Evolutionary conservation across 805 yeast species (phyloP), one percentile per base, ranked within the genome.

Genomic region (Pichia nanzhaoensis): DNA sequence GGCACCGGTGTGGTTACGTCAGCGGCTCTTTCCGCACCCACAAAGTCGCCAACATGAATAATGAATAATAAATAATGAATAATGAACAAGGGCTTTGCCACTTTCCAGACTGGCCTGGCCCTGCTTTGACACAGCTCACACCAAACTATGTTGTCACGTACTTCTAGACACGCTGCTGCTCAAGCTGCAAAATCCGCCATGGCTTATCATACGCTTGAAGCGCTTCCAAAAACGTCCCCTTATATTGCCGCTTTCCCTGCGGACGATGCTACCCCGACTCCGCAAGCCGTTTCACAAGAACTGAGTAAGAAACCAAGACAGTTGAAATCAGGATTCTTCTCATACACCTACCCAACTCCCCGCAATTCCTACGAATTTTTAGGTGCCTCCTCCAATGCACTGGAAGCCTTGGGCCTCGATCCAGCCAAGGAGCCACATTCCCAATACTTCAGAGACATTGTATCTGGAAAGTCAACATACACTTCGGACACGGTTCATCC

Each of bases 321-420:
- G 4, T 67, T 80, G 12, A 56, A 68, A 31, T 70, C 70, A 2
- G 95, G 95, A 3, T 79, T 80, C 21, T 91, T 73, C 59, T 78
- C 93, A 2, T 91, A 78, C 73, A 73, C 84, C 1, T 53, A 73
- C 2, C 98, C 99, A 0, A 84, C 79, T 36, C 55, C 55, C 27
- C 63, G 90, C 49, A 70, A 73, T 47, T 65, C 67, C 53, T 73
- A 79, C 57, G 61, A 66, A 52, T 75, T 78, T 48, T 54, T 88
- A 20, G 63, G 82, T 14, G 74, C 80, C 0, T 80, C 90, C 18
- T 71, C 70, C 0, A 63, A 64, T 0, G 93, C 95, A 0, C 55
- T 87, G 35, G 55, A 57, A 1, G 87, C 82, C 50, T 65, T 91
- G 21, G 83, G 83, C 0, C 60, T 90, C 8, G 73, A 76, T 45